Percentiles rank a stretch among this genome's conserved stretches.
Conservation (phyloP, 495 filamentous ascomycete genomes). For the Neurospora pannonica region DNA sequence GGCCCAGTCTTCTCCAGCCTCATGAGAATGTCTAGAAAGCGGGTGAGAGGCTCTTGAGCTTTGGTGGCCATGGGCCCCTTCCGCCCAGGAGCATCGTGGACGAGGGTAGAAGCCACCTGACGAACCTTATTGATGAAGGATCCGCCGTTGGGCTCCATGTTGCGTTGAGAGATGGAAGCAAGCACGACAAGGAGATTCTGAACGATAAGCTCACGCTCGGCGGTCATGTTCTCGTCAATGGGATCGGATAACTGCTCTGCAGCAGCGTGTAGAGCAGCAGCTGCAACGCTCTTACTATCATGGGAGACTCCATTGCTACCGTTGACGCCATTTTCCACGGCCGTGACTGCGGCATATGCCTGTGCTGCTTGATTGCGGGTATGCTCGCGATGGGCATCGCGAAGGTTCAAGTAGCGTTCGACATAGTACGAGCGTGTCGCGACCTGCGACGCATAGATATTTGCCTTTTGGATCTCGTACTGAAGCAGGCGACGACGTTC, state of each 20-base stretch:
- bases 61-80: slow-evolving; percentile 46
- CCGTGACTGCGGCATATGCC: slow-evolving; percentile 3
- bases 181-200: slow-evolving; percentile 63
- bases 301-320: slow-evolving; percentile 3
- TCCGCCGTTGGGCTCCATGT: slow-evolving; percentile 72
- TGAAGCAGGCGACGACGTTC: slow-evolving; percentile 49
- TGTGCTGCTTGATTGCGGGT: slow-evolving; percentile 14
- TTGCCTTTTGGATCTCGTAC: slow-evolving; percentile 76
- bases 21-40: slow-evolving; percentile 61
- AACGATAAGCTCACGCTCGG: slow-evolving; percentile 67
- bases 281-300: slow-evolving; percentile 15
- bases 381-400: slow-evolving; percentile 40
- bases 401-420: slow-evolving; percentile 65
- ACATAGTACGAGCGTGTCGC: slow-evolving; percentile 71
- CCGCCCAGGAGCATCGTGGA: slow-evolving; percentile 48
- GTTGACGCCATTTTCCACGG: slow-evolving; percentile 13
- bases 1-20: slow-evolving; percentile 51
- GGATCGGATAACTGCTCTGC: slow-evolving; percentile 20
- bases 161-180: slow-evolving; percentile 60
- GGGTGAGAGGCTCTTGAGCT: slow-evolving; percentile 55
- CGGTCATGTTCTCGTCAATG: slow-evolving; percentile 45
- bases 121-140: slow-evolving; percentile 66
- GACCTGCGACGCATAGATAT: slow-evolving; percentile 68
- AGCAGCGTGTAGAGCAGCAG: slow-evolving; percentile 14
- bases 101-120: slow-evolving; percentile 64